phyloP scores from a whole-genome alignment of 1,284 basidiomycete genomes.

The Cryptococcus hybrid region DNA sequence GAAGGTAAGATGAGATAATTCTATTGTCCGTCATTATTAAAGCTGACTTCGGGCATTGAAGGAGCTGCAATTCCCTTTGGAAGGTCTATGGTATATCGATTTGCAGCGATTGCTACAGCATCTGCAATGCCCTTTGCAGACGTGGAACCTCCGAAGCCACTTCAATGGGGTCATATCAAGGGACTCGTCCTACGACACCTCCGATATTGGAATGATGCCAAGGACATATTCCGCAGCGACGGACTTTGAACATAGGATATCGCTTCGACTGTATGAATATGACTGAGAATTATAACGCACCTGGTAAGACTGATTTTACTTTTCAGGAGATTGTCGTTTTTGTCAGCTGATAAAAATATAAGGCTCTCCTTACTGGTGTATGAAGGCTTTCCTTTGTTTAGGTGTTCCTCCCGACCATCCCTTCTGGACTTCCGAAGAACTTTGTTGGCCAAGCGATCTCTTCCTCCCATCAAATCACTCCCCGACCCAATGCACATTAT shows the following conservation, averaged over 20 bases:
- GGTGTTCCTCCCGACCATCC: constrained; percentile 63
- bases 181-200: constrained; percentile 70
- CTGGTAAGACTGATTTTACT: constrained; percentile 49
- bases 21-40: not conserved
- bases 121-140: constrained; percentile 69
- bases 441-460: constrained; percentile 57
- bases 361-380: constrained; percentile 74
- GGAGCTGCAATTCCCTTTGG: constrained; percentile 74
- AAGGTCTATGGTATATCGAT: constrained; percentile 70
- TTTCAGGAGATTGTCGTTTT: not conserved
- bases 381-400: constrained; percentile 71
- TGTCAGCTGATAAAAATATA: not conserved
- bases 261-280: constrained; percentile 71
- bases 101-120: constrained; percentile 75
- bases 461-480: constrained; percentile 54
- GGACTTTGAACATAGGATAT: constrained; percentile 71
- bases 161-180: constrained; percentile 66
- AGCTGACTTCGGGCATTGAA: constrained; percentile 25
- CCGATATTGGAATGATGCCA: constrained; percentile 65
- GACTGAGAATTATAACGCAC: constrained; percentile 74
- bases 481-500: constrained; percentile 65
- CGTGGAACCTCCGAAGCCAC: constrained; percentile 63
- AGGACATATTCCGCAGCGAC: constrained; percentile 56
- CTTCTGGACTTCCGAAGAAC: constrained; percentile 67
- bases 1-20: constrained; percentile 54